A percentile compares a stretch with the other conserved stretches of the same genome.
phyloP scores from a whole-genome alignment of 2,329 filamentous ascomycete species.

The Monosporascus cannonballus region DNA sequence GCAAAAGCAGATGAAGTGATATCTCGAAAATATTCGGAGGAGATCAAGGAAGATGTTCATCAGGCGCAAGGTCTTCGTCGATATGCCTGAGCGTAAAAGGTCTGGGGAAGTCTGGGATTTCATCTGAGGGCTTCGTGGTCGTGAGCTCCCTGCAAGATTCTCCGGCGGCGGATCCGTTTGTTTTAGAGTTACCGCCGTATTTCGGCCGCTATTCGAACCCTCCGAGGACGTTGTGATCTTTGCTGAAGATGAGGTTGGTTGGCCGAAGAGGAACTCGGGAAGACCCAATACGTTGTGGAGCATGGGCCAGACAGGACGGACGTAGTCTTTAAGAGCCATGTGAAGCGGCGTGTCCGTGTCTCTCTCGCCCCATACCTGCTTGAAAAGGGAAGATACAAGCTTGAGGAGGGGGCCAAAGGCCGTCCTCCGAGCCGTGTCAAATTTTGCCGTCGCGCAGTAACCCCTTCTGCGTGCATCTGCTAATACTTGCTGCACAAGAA shows the following conservation, averaged over 20 bases:
- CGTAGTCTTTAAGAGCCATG: conserved; percentile 53
- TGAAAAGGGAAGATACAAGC: conserved; percentile 59
- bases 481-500: conserved; percentile 57
- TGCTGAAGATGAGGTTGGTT: conserved; percentile 32
- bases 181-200: conserved; percentile 27
- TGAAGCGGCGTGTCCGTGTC: conserved; percentile 61
- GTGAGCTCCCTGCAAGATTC: conserved; percentile 31
- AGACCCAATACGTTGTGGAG: conserved; percentile 56
- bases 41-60: conserved; percentile 88
- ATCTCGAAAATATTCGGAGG: conserved; percentile 69
- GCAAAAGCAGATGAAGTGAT: conserved; percentile 84
- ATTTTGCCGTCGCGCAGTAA: conserved; percentile 61
- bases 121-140: conserved; percentile 30
- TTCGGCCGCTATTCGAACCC: conserved; percentile 22
- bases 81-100: conserved; percentile 50
- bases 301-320: conserved; percentile 58
- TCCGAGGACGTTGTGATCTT: conserved; percentile 32
- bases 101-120: conserved; percentile 51
- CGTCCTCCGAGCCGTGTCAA: conserved; percentile 54
- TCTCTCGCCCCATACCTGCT: conserved; percentile 61
- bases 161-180: conserved; percentile 46
- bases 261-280: conserved; percentile 63
- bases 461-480: conserved; percentile 54
- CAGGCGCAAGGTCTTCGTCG: conserved; percentile 64
- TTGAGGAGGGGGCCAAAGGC: conserved; percentile 60